Base-by-base conservation (phyloP, 306 rosid species). In the Trifolium dubium region DNA sequence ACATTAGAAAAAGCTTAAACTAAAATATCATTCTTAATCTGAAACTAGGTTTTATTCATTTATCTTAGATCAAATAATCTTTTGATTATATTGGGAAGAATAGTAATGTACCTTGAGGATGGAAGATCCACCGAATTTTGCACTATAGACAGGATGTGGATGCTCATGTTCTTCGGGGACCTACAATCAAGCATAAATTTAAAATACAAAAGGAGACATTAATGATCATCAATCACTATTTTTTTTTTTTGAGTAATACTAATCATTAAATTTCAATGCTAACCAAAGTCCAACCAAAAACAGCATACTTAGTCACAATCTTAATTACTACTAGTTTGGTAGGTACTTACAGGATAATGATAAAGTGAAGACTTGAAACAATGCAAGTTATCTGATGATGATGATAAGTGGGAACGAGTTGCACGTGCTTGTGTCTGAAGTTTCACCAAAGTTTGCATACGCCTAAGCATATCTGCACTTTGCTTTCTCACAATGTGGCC, bases 401-500 rank as follows among this genome's bases (percentile, higher is more conserved):
- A 13, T 31, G 90, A 77, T 53, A 79, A 54, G 83, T 87, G 69
- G 4, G 72, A 80, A 53, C 96, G 97, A 73, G 60, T 79, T 14
- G 89, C 92, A 70, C 97, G 91, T 19, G 91, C 97, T 63, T 89
- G 88, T 55, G 95, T 67, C 53, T 94, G 99, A 50, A 94, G 80
- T 46, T 93, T 60, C 49, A 92, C 97, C 78, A 94, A 83, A 29
- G 99, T 91, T 82, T 92, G 99, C 96, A 94, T 94, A 56, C 96
- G 87, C 75, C 84, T 80, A 13, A 94, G 88, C 97, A 94, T 90
- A 81, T 94, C 96, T 8, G 97, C 81, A 8, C 88, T 90, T 83
- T 88, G 92, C 81, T 94, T 94, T 75, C 99, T 89, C 82, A 92
- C 99, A 40, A 92, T 89, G 89, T 92, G 90, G 51, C 99, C 97